These are phyloP conservation scores for Radiomyces spectabilis DNA, from an alignment of 192 early-diverging fungal genomes.

Conservation along the genomic window DNA sequence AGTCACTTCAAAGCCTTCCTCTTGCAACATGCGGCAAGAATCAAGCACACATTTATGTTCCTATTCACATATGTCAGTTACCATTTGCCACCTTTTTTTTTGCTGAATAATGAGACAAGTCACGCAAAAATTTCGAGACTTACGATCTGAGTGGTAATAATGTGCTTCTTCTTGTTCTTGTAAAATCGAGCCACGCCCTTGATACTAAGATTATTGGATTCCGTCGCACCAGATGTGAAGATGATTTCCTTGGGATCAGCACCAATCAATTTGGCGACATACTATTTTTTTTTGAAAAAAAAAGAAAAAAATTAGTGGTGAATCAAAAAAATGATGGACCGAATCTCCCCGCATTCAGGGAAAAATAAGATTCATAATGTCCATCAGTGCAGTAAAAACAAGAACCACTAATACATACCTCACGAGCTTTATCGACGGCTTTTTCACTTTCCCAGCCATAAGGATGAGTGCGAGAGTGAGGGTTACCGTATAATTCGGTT, in stretches of 20 bases:
- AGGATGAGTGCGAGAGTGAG: slow-evolving; percentile 93
- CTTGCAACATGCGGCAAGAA: slow-evolving; percentile 90
- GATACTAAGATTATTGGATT: slow-evolving; percentile 91
- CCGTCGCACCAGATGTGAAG: slow-evolving; percentile 94
- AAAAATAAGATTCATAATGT: neutral
- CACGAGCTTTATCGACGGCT: slow-evolving; percentile 80
- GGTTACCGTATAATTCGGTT: slow-evolving; percentile 90
- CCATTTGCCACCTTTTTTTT: no score
- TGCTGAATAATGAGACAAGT: neutral
- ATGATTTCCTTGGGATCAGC: slow-evolving; percentile 96
- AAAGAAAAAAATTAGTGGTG: slow-evolving; percentile 4
- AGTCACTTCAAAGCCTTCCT: slow-evolving; percentile 94
- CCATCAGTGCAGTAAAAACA: no score
- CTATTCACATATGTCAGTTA: slow-evolving; percentile 19
- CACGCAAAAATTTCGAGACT: slow-evolving; percentile 1
- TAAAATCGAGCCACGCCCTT: slow-evolving; percentile 96
- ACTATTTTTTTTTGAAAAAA: slow-evolving; percentile 42
- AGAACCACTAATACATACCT: slow-evolving; percentile 46
- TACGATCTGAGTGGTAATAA: slow-evolving; percentile 91
- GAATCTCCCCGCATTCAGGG: neutral
- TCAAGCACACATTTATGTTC: slow-evolving; percentile 99
- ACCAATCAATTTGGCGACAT: slow-evolving; percentile 81
- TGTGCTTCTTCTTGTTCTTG: slow-evolving; percentile 87
- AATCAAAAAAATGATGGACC: no score
- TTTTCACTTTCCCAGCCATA: slow-evolving; percentile 96